Base-by-base conservation (phyloP, 179 eudicot genomes). In the Pouteria campechiana region DNA sequence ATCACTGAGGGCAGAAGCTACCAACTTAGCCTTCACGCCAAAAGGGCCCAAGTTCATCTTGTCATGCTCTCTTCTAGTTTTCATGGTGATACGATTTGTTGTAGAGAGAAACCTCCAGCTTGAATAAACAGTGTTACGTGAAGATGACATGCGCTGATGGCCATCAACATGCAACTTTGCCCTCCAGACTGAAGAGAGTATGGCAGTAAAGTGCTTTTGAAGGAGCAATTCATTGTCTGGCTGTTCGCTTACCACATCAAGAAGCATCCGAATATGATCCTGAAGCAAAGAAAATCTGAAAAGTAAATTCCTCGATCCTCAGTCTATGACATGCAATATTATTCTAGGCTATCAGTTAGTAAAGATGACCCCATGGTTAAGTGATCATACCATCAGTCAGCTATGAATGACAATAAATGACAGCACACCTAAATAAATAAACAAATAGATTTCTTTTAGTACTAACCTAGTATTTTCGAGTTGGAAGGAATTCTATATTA, bases 171-270 rank as follows among this genome's bases (percentile, higher is more conserved):
- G 50, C 10, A 72, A 61, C 36, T 57, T 55, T 52, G 57, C 52
- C 56, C 77, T 82, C 96, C 96, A 92, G 19, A 58, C 72, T 28
- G 96, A 60, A 46, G 81, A 70, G 44, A 92, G 73, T 42, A 92
- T 42, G 25, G 83, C 65, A 55, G 75, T 71, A 57, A 92, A 92
- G 65, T 92, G 99, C 55, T 65, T 69, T 55, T 87, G 96, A 63
- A 87, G 66, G 47, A 88, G 96, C 17, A 74, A 64, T 60, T 83
- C 96, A 42, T 70, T 55, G 60, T 83, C 99, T 15, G 90, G 85
- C 44, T 72, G 63, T 45, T 79, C 82, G 63, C 76, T 75, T 19
- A 74, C 82, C 60, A 70, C 68, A 72, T 68, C 94, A 64, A 83
- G 65, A 59, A 92, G 78, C 37, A 64, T 57, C 46, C 72, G 79